A percentile compares a stretch with the other conserved stretches of the same genome.
These are phyloP conservation scores for Tulasnella sp. DNA, from an alignment of 768 basidiomycete species.

Conservation along the genomic window DNA sequence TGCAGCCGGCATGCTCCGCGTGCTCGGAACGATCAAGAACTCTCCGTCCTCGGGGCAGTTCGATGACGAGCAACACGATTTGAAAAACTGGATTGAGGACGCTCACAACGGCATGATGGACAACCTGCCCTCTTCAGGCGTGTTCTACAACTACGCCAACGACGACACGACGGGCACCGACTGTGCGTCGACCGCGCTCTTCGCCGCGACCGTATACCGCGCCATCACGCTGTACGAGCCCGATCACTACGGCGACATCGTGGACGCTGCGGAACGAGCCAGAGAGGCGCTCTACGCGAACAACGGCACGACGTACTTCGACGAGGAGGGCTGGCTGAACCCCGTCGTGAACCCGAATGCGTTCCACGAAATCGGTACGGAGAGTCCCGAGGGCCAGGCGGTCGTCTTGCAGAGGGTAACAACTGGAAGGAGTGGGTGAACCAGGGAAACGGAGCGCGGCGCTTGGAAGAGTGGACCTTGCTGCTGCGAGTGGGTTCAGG, in stretches of 20 bases:
- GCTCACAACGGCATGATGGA: conserved; percentile 36
- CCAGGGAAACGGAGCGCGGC: conserved; percentile 11
- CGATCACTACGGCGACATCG: conserved; percentile 8
- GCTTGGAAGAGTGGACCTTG: neutral
- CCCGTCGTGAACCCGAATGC: conserved; percentile 41
- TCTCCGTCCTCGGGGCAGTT: conserved; percentile 34
- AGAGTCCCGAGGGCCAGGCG: conserved; percentile 43
- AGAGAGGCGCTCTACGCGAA: conserved; percentile 29
- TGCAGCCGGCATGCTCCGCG: conserved; percentile 42
- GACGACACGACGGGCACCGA: conserved; percentile 36
- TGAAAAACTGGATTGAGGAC: conserved; percentile 41
- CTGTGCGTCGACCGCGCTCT: conserved; percentile 39
- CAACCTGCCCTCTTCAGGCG: conserved; percentile 34
- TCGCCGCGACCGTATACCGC: conserved; percentile 41
- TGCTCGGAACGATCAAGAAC: conserved; percentile 41
- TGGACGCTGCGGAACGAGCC: conserved; percentile 14
- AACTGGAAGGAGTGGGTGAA: conserved; percentile 40
- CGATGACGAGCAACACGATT: conserved; percentile 36
- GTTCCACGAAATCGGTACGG: conserved; percentile 36
- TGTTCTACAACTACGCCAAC: conserved; percentile 41
- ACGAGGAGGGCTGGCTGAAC: conserved; percentile 30
- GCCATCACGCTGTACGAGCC: conserved; percentile 36
- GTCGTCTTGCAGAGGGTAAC: conserved; percentile 44
- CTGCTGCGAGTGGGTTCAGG: neutral
- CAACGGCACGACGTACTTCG: conserved; percentile 33